Conservation (phyloP, 352 stramenopile species). For the Phytophthora sansomeana region DNA sequence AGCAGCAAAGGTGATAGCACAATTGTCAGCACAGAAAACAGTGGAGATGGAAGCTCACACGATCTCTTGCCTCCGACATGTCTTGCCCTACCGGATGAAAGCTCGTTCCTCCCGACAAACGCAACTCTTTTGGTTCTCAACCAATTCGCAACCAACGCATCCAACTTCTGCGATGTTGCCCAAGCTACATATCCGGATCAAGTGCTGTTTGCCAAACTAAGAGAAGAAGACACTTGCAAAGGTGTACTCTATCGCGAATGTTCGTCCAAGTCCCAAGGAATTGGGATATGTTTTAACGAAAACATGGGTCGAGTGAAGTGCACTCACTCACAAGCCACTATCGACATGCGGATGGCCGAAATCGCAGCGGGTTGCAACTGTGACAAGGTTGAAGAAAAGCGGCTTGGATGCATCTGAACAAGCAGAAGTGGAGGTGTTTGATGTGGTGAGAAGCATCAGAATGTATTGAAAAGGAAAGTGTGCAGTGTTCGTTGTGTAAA, state of each 20-base stretch:
- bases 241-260: slow-evolving; percentile 39
- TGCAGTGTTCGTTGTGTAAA: neutral
- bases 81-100: slow-evolving; percentile 18
- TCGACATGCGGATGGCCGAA: slow-evolving; percentile 37
- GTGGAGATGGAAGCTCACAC: neutral
- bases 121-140: slow-evolving; percentile 14
- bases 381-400: slow-evolving; percentile 31
- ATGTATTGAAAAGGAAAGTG: neutral
- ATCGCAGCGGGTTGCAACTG: slow-evolving; percentile 29
- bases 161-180: slow-evolving; percentile 35
- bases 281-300: slow-evolving; percentile 43
- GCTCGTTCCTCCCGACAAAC: slow-evolving; percentile 10
- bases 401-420: slow-evolving; percentile 38
- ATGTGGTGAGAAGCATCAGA: no score
- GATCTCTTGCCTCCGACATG: slow-evolving; percentile 17
- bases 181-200: slow-evolving; percentile 21
- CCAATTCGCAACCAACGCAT: slow-evolving; percentile 16
- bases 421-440: neutral
- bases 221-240: slow-evolving; percentile 19
- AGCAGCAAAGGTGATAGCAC: neutral
- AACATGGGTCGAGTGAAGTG: slow-evolving; percentile 35
- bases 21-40: neutral
- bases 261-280: slow-evolving; percentile 9
- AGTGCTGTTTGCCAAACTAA: neutral
- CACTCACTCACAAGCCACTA: slow-evolving; percentile 15